These are phyloP conservation scores for Mercurialis annua DNA, from an alignment of 345 rosid species.

Conservation along the genomic window DNA sequence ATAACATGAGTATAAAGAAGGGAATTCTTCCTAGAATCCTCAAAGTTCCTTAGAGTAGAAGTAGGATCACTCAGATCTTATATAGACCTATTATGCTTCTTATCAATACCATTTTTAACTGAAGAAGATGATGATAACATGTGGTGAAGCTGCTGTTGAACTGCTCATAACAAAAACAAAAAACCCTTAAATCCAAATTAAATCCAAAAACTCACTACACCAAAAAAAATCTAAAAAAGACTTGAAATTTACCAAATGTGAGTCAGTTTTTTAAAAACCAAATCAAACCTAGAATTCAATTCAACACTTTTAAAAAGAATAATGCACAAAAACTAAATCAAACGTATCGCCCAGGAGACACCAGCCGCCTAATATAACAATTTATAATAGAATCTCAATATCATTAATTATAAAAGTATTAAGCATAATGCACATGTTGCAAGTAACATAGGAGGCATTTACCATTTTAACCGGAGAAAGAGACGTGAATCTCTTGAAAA, in stretches of 20 bases:
- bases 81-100: conserved; percentile 61
- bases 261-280: too few relatives aligned
- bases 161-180: conserved; percentile 36
- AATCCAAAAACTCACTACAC: too few relatives aligned
- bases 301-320: neutral
- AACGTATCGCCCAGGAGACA: conserved; percentile 56
- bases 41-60: conserved; percentile 58
- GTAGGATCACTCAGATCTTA: conserved; percentile 88
- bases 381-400: too few relatives aligned
- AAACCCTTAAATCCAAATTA: too few relatives aligned
- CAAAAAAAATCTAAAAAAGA: too few relatives aligned
- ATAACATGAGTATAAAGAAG: conserved; percentile 72
- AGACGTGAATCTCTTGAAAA: conserved; percentile 28
- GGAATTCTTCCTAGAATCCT: conserved; percentile 62
- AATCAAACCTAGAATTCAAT: too few relatives aligned
- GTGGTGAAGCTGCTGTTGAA: conserved; percentile 60
- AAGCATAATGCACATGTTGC: neutral
- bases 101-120: conserved; percentile 35
- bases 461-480: conserved; percentile 28
- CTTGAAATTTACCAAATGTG: too few relatives aligned
- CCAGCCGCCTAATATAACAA: too few relatives aligned
- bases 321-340: too few relatives aligned
- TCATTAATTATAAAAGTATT: neutral
- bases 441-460: too few relatives aligned
- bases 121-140: conserved; percentile 35